Conservation (phyloP, 1,284 basidiomycete genomes). For the Porodaedalea pini region DNA sequence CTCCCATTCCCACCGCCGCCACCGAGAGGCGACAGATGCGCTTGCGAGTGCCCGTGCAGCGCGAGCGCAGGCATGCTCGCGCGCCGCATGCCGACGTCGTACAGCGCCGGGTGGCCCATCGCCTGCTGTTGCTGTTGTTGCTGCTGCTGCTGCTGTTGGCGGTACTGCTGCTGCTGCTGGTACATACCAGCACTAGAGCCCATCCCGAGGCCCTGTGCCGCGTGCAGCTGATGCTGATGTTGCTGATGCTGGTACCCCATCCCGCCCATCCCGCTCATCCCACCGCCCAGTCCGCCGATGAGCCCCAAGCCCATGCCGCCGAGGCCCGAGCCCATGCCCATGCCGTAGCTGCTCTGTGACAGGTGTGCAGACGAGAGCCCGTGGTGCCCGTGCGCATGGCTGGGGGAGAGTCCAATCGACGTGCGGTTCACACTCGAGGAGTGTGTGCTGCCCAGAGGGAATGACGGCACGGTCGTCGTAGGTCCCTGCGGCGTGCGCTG, state of each 20-base stretch:
- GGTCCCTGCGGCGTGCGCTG: constrained; percentile 69
- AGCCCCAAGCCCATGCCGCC: not conserved
- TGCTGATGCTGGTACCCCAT: not conserved
- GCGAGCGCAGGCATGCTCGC: not conserved
- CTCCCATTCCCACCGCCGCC: not conserved
- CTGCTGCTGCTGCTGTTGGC: constrained; percentile 8
- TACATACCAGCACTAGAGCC: not conserved
- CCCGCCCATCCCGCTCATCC: not conserved
- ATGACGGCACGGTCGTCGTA: constrained; percentile 67
- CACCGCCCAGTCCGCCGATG: not conserved
- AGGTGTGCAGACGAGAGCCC: constrained; percentile 1
- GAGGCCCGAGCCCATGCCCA: constrained; percentile 3
- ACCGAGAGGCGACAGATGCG: not conserved
- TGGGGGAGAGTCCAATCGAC: constrained; percentile 5
- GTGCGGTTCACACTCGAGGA: not conserved
- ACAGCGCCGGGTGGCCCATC: not conserved
- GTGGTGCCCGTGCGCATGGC: constrained; percentile 2
- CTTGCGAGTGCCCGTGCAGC: constrained; percentile 1
- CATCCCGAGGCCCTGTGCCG: constrained; percentile 5
- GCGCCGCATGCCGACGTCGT: not conserved
- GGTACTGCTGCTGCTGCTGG: constrained; percentile 5
- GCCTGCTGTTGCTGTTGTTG: constrained; percentile 4
- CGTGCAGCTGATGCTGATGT: constrained; percentile 4
- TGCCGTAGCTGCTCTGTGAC: not conserved
- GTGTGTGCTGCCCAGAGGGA: not conserved